Conservation (phyloP, 805 yeast genomes). For the Sugiyamaella floridensis region DNA sequence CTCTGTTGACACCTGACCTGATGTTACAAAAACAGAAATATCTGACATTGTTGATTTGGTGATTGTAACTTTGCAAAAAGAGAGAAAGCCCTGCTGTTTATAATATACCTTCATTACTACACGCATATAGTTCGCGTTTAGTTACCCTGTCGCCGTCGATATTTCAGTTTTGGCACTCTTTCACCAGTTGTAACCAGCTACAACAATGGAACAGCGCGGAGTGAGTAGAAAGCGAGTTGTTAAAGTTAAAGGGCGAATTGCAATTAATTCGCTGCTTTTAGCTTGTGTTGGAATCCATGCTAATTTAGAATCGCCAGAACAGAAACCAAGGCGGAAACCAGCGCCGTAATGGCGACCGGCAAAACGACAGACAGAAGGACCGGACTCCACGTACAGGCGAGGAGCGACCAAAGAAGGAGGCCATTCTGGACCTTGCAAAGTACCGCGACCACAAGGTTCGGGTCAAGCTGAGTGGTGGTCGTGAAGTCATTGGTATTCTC, state of each 20-base stretch:
- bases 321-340: slow-evolving; percentile 8
- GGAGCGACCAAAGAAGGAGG: slow-evolving; percentile 71
- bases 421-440: slow-evolving; percentile 72
- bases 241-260: not conserved
- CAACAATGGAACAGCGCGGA: slow-evolving; percentile 3
- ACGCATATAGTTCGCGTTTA: not conserved
- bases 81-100: not conserved
- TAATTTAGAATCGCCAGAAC: slow-evolving; percentile 3
- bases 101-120: not conserved
- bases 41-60: slow-evolving; percentile 25
- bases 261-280: not conserved
- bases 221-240: not conserved
- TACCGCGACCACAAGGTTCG: slow-evolving; percentile 66
- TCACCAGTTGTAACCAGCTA: not conserved
- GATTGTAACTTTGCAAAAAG: too few relatives aligned
- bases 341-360: slow-evolving; percentile 8
- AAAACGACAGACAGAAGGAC: slow-evolving; percentile 15
- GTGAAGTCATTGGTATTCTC: slow-evolving; percentile 71
- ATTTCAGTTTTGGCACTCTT: not conserved
- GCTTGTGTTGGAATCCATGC: not conserved
- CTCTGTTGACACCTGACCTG: slow-evolving; percentile 63
- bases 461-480: slow-evolving; percentile 80
- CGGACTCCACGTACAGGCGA: slow-evolving; percentile 18
- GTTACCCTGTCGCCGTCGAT: not conserved
- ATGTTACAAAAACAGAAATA: slow-evolving; percentile 52